Percentiles rank a stretch among this genome's conserved stretches.
These are phyloP conservation scores for Sporothrix mexicana DNA, from an alignment of 2,329 filamentous ascomycete species.

Conservation along the genomic window DNA sequence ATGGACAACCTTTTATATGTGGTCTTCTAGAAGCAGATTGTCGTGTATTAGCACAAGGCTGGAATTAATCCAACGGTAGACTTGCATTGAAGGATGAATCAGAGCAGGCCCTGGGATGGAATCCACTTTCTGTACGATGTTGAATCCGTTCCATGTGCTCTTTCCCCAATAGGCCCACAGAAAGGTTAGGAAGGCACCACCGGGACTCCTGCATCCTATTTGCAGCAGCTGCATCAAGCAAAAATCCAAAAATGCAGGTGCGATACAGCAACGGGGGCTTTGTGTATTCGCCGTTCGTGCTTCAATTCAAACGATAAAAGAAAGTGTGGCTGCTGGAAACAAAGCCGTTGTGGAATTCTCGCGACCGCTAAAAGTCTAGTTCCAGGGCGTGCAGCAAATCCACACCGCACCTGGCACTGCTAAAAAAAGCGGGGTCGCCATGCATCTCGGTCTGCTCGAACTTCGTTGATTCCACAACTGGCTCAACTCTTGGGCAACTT, in stretches of 20 bases:
- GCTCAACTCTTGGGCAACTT: background rate
- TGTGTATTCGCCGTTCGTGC: constrained; percentile 4
- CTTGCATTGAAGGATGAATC: background rate
- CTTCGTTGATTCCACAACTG: background rate
- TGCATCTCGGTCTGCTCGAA: background rate
- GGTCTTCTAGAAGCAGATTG: too few relatives aligned
- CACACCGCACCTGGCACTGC: background rate
- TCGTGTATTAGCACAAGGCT: background rate
- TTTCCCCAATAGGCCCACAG: background rate
- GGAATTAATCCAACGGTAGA: too few relatives aligned
- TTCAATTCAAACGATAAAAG: background rate
- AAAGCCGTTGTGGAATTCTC: constrained; percentile 18
- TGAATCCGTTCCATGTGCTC: constrained; percentile 12
- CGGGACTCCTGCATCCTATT: background rate
- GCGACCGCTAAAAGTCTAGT: background rate
- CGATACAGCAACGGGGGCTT: background rate
- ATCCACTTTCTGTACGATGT: background rate
- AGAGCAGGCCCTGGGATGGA: background rate
- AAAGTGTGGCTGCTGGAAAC: background rate
- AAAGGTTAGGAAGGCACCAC: constrained; percentile 6
- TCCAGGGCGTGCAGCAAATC: background rate
- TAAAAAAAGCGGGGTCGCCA: background rate
- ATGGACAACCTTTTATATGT: background rate
- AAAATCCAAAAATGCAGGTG: background rate
- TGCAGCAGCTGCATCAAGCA: background rate